Evolutionary conservation across 768 basidiomycete species (phyloP).

Genomic region (Panaeolus papilionaceus): DNA sequence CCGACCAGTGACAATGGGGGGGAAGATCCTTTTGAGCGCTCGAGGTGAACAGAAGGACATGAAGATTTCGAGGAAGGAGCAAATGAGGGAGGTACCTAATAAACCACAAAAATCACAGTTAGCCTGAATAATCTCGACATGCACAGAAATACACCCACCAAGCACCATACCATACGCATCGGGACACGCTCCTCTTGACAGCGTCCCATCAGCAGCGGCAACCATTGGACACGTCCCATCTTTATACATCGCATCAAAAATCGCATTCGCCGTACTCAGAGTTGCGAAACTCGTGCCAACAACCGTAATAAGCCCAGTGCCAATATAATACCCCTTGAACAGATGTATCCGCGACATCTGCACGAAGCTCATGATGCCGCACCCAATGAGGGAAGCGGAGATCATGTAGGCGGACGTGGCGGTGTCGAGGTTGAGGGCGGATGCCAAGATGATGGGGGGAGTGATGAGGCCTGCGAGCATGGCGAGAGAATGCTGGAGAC

Average conservation of each 20-base stretch:
- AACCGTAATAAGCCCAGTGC: conserved; percentile 82
- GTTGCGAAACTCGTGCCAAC: conserved; percentile 86
- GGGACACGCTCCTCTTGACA: conserved; percentile 68
- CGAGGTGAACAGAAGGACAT: conserved; percentile 77
- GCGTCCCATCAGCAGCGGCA: conserved; percentile 60
- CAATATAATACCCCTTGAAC: conserved; percentile 68
- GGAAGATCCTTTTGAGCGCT: conserved; percentile 70
- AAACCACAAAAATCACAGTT: background rate
- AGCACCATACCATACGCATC: conserved; percentile 84
- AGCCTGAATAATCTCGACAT: background rate
- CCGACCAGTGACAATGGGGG: conserved; percentile 78
- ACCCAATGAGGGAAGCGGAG: conserved; percentile 81
- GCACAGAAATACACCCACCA: conserved; percentile 43
- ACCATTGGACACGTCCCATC: conserved; percentile 78
- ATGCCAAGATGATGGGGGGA: conserved; percentile 83
- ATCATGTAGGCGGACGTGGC: conserved; percentile 77
- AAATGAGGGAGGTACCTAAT: conserved; percentile 78
- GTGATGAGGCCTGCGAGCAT: conserved; percentile 87
- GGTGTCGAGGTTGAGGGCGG: conserved; percentile 61
- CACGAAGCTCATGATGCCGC: conserved; percentile 75
- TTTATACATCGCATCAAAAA: conserved; percentile 78
- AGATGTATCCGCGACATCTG: conserved; percentile 78
- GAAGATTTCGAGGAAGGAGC: conserved; percentile 81
- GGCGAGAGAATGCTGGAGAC: conserved; percentile 78
- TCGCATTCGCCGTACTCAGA: conserved; percentile 75